Evolutionary conservation across 441 rosid species (phyloP).

Genomic region (Adansonia rubrostipa): DNA sequence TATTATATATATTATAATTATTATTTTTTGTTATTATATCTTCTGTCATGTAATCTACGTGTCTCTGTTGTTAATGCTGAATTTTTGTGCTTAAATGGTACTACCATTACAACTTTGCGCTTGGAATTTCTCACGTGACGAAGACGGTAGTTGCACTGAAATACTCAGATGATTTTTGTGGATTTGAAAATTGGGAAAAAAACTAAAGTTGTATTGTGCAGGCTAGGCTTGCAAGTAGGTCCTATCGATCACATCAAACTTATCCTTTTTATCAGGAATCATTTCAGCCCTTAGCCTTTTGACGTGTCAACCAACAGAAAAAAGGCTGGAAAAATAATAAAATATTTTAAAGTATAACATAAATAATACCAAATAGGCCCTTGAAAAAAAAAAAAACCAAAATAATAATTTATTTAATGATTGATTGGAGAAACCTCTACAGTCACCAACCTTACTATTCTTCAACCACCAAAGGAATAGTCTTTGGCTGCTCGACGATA

Average conservation of each 20-base stretch:
- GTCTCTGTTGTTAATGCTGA: too few species aligned
- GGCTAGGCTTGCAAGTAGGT: not conserved
- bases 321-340: not conserved
- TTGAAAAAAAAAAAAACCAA: not conserved
- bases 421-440: not conserved
- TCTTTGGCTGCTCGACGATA: not conserved
- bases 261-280: not conserved
- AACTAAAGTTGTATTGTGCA: not conserved
- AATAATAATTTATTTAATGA: not conserved
- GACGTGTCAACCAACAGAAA: not conserved
- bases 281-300: not conserved
- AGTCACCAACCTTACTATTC: not conserved
- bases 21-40: too few species aligned
- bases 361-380: not conserved
- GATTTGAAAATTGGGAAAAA: not conserved
- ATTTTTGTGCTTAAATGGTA: too few species aligned
- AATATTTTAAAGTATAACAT: not conserved
- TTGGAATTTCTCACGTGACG: too few species aligned
- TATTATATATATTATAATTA: too few species aligned
- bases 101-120: too few species aligned
- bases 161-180: not conserved
- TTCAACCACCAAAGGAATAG: not conserved
- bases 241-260: not conserved
- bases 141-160: not conserved
- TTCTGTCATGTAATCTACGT: too few species aligned